Evolutionary conservation across 2,329 filamentous ascomycete genomes (phyloP).

Genomic region (Alternaria ethzedia): DNA sequence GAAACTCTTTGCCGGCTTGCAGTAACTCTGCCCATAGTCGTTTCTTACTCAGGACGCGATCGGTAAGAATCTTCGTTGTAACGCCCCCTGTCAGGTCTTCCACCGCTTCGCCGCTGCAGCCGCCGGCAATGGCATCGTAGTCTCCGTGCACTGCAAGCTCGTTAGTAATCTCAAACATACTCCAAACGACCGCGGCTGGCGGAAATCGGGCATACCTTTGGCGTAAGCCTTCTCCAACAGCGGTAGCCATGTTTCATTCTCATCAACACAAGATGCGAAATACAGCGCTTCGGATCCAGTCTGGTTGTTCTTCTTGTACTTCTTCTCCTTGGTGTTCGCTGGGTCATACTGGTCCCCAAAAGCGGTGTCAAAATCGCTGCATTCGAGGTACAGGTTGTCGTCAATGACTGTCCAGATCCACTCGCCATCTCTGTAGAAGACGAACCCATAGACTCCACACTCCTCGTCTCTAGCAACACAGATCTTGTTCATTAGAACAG

Average conservation of each 20-base stretch:
- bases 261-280: slow-evolving; percentile 75
- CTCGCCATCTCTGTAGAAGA: slow-evolving; percentile 69
- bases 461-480: slow-evolving; percentile 76
- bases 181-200: not conserved
- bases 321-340: slow-evolving; percentile 59
- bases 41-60: slow-evolving; percentile 76
- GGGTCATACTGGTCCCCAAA: slow-evolving; percentile 72
- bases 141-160: slow-evolving; percentile 70
- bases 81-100: slow-evolving; percentile 71
- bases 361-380: slow-evolving; percentile 76
- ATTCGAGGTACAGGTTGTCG: slow-evolving; percentile 83
- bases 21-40: slow-evolving; percentile 84
- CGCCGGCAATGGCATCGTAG: slow-evolving; percentile 75
- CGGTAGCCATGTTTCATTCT: slow-evolving; percentile 83
- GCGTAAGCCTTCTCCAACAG: slow-evolving; percentile 83
- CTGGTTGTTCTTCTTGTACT: slow-evolving; percentile 71
- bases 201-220: slow-evolving; percentile 54
- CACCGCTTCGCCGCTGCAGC: slow-evolving; percentile 62
- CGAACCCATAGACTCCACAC: slow-evolving; percentile 84
- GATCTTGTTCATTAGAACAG: slow-evolving; percentile 71
- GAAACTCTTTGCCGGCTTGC: slow-evolving; percentile 75
- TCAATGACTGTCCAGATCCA: slow-evolving; percentile 93
- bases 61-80: slow-evolving; percentile 69
- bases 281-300: slow-evolving; percentile 78
- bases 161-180: not conserved